phyloP scores from a whole-genome alignment of 116 monocot genomes.

The Posidonia oceanica region DNA sequence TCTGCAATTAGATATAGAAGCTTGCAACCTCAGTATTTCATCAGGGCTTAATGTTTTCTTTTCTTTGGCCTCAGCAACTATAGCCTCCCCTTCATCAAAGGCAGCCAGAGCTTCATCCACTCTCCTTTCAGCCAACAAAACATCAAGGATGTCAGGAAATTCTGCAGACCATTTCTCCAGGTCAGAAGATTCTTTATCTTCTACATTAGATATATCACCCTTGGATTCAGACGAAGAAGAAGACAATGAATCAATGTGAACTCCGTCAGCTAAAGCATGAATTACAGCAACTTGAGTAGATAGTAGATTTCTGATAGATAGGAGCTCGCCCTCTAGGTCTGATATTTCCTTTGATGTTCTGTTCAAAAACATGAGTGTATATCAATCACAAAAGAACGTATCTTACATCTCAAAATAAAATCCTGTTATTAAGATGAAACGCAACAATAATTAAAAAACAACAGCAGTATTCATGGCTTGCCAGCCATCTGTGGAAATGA shows the following conservation, averaged over 20 bases:
- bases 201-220: slow-evolving; percentile 32
- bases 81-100: slow-evolving; percentile 78
- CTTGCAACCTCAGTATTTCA: slow-evolving; percentile 35
- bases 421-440: neutral
- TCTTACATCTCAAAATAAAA: neutral
- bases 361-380: neutral
- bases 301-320: slow-evolving; percentile 83
- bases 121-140: slow-evolving; percentile 93
- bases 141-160: slow-evolving; percentile 88
- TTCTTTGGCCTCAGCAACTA: slow-evolving; percentile 55
- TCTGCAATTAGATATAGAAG: slow-evolving; percentile 47
- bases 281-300: slow-evolving; percentile 85
- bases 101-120: slow-evolving; percentile 94
- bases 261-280: slow-evolving; percentile 87
- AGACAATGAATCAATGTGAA: slow-evolving; percentile 63
- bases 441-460: neutral
- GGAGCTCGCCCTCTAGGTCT: slow-evolving; percentile 92
- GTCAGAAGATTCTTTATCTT: slow-evolving; percentile 80
- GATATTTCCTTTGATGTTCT: slow-evolving; percentile 99
- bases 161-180: slow-evolving; percentile 76
- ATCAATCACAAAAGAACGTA: neutral
- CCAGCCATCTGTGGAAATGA: neutral
- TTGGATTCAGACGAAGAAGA: slow-evolving; percentile 36
- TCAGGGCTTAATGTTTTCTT: slow-evolving; percentile 28
- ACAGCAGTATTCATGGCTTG: neutral